phyloP scores from a whole-genome alignment of 495 filamentous ascomycete genomes.

The Margaritispora aquatica region DNA sequence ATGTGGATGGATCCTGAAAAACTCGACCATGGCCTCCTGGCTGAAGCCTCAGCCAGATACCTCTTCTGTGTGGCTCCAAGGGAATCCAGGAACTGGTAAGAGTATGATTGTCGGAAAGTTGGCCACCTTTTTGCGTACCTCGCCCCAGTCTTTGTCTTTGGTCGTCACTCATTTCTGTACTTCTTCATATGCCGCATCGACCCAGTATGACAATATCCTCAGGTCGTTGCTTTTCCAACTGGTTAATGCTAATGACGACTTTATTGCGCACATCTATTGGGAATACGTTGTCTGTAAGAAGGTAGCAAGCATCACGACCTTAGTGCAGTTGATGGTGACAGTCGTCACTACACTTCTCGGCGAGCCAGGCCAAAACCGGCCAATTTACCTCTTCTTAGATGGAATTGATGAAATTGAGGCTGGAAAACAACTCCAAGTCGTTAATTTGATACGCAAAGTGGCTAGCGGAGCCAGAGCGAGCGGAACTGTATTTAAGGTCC shows the following conservation, averaged over 20 bases:
- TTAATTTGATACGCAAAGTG: slow-evolving; percentile 22
- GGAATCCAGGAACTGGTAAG: slow-evolving; percentile 28
- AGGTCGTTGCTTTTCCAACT: slow-evolving; percentile 27
- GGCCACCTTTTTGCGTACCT: slow-evolving; percentile 15
- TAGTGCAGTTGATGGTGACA: slow-evolving; percentile 22
- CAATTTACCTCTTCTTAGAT: slow-evolving; percentile 24
- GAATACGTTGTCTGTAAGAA: slow-evolving; percentile 19
- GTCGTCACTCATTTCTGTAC: slow-evolving; percentile 27
- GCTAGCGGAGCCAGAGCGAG: background rate
- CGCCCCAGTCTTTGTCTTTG: slow-evolving; percentile 10
- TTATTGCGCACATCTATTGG: slow-evolving; percentile 24
- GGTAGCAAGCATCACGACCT: slow-evolving; percentile 1
- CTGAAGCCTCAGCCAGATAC: slow-evolving; percentile 7
- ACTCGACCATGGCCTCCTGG: slow-evolving; percentile 24
- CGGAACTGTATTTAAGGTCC: slow-evolving; percentile 20
- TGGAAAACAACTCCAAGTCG: slow-evolving; percentile 22
- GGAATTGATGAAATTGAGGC: slow-evolving; percentile 27
- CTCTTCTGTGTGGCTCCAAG: slow-evolving; percentile 24
- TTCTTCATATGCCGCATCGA: slow-evolving; percentile 26
- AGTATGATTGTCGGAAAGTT: slow-evolving; percentile 26
- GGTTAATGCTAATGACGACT: slow-evolving; percentile 17
- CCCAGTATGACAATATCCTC: slow-evolving; percentile 26
- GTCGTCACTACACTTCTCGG: slow-evolving; percentile 5
- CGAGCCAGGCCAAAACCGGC: slow-evolving; percentile 5
- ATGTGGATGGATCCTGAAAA: slow-evolving; percentile 26